Conservation (phyloP, 2,329 filamentous ascomycete genomes). For the Epichloe bromicola region DNA sequence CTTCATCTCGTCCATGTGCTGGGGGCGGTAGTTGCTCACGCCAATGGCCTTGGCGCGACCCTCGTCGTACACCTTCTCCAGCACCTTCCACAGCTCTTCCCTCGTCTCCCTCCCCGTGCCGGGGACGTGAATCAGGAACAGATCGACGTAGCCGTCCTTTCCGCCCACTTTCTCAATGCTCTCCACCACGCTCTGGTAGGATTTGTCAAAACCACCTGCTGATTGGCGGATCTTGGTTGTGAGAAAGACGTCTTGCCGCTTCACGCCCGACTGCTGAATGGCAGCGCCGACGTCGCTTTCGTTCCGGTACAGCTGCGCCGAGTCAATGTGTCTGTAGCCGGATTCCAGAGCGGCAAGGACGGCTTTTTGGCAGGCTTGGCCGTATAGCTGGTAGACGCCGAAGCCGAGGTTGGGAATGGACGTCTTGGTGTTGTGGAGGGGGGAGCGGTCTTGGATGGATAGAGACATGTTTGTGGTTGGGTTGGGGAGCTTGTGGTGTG, state of each 20-base stretch:
- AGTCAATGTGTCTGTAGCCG: conserved; percentile 53
- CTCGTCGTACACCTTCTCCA: conserved; percentile 48
- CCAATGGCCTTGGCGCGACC: conserved; percentile 54
- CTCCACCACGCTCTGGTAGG: conserved; percentile 44
- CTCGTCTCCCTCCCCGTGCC: conserved; percentile 39
- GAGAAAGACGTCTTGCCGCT: conserved; percentile 49
- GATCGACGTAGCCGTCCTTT: conserved; percentile 51
- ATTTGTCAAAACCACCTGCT: conserved; percentile 35
- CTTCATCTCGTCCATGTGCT: conserved; percentile 57
- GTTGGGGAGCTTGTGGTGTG: background rate
- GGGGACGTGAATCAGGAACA: conserved; percentile 58
- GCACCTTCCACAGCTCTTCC: conserved; percentile 50
- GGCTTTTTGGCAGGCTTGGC: conserved; percentile 41
- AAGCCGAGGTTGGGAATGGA: conserved; percentile 55
- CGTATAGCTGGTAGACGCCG: conserved; percentile 52
- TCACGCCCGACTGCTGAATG: conserved; percentile 40
- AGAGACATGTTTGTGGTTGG: conserved; percentile 1
- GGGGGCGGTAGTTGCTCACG: conserved; percentile 58
- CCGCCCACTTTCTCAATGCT: conserved; percentile 50
- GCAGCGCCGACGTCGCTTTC: conserved; percentile 54
- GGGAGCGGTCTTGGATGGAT: conserved; percentile 9
- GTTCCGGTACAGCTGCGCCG: conserved; percentile 52
- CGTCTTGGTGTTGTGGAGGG: conserved; percentile 12
- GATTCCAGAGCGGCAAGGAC: conserved; percentile 42
- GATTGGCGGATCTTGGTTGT: conserved; percentile 53